Percentiles rank a stretch among this genome's conserved stretches.
phyloP scores from a whole-genome alignment of 768 basidiomycete species.

The Albatrellus ellisii region DNA sequence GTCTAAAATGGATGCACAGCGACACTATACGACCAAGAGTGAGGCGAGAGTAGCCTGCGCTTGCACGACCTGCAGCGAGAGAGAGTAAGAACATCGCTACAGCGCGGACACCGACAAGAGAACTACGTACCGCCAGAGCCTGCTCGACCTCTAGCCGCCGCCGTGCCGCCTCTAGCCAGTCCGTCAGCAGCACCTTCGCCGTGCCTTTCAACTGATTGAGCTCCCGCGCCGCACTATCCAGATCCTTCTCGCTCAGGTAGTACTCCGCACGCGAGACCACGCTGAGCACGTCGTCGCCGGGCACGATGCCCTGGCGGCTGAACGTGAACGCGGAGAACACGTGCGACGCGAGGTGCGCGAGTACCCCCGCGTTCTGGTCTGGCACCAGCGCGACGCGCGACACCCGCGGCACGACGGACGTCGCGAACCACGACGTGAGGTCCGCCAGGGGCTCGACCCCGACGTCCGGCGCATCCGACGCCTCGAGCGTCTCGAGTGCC shows the following conservation, averaged over 20 bases:
- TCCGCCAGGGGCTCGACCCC: slow-evolving; percentile 84
- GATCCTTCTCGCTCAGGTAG: slow-evolving; percentile 82
- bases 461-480: slow-evolving; percentile 60
- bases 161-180: slow-evolving; percentile 89
- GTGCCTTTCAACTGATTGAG: slow-evolving; percentile 83
- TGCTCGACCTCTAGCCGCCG: slow-evolving; percentile 84
- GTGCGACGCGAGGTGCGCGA: slow-evolving; percentile 78
- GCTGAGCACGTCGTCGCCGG: slow-evolving; percentile 76
- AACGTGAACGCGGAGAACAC: slow-evolving; percentile 67
- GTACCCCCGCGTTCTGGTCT: slow-evolving; percentile 75
- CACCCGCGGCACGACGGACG: slow-evolving; percentile 72
- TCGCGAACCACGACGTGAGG: slow-evolving; percentile 83
- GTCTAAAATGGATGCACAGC: slow-evolving; percentile 2
- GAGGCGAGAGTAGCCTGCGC: slow-evolving; percentile 76
- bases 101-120: not conserved
- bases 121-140: slow-evolving; percentile 57
- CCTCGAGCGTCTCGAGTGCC: slow-evolving; percentile 58
- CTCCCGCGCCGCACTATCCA: slow-evolving; percentile 82
- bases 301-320: slow-evolving; percentile 63
- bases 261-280: slow-evolving; percentile 83
- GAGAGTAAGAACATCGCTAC: slow-evolving; percentile 8
- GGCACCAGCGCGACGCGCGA: slow-evolving; percentile 88
- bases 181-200: slow-evolving; percentile 56
- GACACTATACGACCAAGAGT: slow-evolving; percentile 45
- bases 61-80: slow-evolving; percentile 50